Evolutionary conservation across 106 monocot genomes (phyloP), one percentile per base, ranked within the genome.

Genomic region (Hemerocallis citrina): DNA sequence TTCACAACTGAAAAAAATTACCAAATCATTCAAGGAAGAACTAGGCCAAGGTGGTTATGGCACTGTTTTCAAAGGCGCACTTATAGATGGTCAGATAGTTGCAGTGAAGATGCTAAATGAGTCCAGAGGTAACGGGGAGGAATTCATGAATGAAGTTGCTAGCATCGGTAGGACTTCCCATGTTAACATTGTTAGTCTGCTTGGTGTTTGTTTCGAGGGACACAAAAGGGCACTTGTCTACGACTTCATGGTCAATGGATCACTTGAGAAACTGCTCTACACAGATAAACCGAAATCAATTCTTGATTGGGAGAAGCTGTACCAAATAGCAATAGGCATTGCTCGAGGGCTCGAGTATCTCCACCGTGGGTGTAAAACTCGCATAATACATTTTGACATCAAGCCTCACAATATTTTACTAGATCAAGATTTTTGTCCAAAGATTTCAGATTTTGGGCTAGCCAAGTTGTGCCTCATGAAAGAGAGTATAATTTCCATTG

Each of bases 311-410:
- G 65, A 65, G 1, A 65, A 65, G 25, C 14, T 65, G 13, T 52
- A 52, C 14, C 35, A 65, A 38, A 65, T 65, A 16, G 52, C 51
- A 1, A 33, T 65, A 0, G 65, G 51, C 16, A 65, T 65, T 1
- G 64, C 64, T 21, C 64, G 64, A 3, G 65, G 65, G 7, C 12
- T 65, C 3, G 50, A 65, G 16, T 65, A 65, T 33, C 38, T 65
- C 6, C 65, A 65, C 27, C 64, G 51, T 1, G 64, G 52, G 30
- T 51, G 65, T 34, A 52, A 38, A 9, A 51, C 52, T 11, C 49
- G 24, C 17, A 65, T 65, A 17, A 36, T 65, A 10, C 65, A 65
- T 65, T 64, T 64, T 43, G 64, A 64, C 21, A 64, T 64, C 64
- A 64, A 64, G 30, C 64, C 64, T 9, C 63, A 64, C 21, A 68